These are phyloP conservation scores for Haplosporangium gracile DNA, from an alignment of 192 early-diverging fungal genomes.

Conservation along the genomic window DNA sequence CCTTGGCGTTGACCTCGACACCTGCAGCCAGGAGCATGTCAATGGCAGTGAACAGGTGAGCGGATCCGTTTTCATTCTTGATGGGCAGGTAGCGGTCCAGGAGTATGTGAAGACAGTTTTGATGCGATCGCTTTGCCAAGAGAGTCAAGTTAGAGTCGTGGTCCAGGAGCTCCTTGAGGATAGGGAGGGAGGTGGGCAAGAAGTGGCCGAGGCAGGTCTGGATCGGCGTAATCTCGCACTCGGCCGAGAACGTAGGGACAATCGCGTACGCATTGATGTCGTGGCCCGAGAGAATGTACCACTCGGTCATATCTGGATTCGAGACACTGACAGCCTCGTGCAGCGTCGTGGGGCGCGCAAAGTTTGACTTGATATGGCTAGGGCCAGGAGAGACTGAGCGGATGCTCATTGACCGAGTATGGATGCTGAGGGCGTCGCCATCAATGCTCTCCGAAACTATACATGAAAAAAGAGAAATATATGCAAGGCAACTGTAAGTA, in stretches of 20 bases:
- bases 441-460: constrained; percentile 54
- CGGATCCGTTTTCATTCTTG: constrained; percentile 49
- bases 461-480: not conserved
- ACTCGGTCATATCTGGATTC: constrained; percentile 56
- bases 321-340: constrained; percentile 53
- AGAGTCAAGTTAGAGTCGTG: constrained; percentile 34
- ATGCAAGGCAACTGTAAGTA: not conserved
- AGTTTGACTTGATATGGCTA: constrained; percentile 16
- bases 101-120: constrained; percentile 50
- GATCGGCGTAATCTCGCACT: constrained; percentile 51
- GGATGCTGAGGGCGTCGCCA: constrained; percentile 39
- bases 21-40: constrained; percentile 34
- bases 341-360: constrained; percentile 30
- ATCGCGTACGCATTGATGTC: constrained; percentile 51
- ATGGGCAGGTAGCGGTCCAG: constrained; percentile 51
- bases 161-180: constrained; percentile 47
- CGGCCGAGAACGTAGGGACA: constrained; percentile 50
- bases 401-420: constrained; percentile 41
- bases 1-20: constrained; percentile 36
- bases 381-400: constrained; percentile 35
- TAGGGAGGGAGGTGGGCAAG: constrained; percentile 37
- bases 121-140: constrained; percentile 34
- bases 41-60: constrained; percentile 33
- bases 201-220: constrained; percentile 49
- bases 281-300: constrained; percentile 55